Conservation (phyloP, 83 land plant genomes). For the Isoetes engelmannii region DNA sequence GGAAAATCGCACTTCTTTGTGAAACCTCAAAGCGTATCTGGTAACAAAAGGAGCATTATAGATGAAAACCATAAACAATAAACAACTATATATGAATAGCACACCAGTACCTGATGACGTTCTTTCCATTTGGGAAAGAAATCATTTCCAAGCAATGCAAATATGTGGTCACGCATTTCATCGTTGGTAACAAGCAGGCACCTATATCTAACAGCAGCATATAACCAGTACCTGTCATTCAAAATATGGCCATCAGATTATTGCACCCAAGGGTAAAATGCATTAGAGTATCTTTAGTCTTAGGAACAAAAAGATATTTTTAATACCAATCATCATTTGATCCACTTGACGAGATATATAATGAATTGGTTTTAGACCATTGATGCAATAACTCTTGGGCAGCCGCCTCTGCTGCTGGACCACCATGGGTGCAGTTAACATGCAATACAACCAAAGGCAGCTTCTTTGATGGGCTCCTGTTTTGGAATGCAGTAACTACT, state of each 20-base stretch:
- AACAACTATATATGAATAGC: background rate
- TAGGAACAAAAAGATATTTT: background rate
- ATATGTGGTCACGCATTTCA: background rate
- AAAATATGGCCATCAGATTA: background rate
- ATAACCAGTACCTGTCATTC: slow-evolving; percentile 83
- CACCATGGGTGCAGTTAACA: background rate
- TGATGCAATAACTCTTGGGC: background rate
- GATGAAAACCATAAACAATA: background rate
- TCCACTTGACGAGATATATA: background rate
- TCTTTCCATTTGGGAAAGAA: slow-evolving; percentile 1
- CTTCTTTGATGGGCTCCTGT: background rate
- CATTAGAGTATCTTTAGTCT: background rate
- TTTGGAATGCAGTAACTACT: slow-evolving; percentile 33
- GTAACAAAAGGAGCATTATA: background rate
- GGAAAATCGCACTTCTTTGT: slow-evolving; percentile 35
- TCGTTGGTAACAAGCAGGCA: slow-evolving; percentile 18
- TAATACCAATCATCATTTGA: slow-evolving; percentile 5
- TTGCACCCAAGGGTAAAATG: background rate
- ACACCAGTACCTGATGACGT: background rate
- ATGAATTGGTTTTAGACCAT: background rate
- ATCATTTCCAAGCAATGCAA: slow-evolving; percentile 10
- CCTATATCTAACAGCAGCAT: slow-evolving; percentile 79
- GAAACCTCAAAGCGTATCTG: slow-evolving; percentile 60
- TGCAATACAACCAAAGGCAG: slow-evolving; percentile 1
- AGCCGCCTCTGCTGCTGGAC: background rate